Conservation (phyloP, 2,329 filamentous ascomycete genomes). For the Byssoonygena ceratinophila region DNA sequence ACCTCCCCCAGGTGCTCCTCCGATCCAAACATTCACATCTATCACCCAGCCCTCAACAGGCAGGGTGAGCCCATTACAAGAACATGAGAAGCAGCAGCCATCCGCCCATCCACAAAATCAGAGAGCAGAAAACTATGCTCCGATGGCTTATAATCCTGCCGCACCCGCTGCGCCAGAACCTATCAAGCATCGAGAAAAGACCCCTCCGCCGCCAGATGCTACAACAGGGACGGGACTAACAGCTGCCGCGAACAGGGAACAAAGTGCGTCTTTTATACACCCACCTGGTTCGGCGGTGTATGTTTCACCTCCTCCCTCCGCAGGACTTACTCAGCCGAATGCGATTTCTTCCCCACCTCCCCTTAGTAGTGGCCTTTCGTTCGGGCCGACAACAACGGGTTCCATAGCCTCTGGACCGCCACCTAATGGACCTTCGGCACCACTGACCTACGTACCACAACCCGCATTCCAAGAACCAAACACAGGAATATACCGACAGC, state of each 20-base stretch:
- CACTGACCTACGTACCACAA: slow-evolving; percentile 24
- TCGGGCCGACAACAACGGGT: slow-evolving; percentile 19
- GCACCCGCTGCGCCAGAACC: slow-evolving; percentile 56
- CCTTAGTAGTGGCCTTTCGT: slow-evolving; percentile 23
- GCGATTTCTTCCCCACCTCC: slow-evolving; percentile 12
- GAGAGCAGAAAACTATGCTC: slow-evolving; percentile 34
- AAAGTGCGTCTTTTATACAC: slow-evolving; percentile 25
- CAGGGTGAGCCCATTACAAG: slow-evolving; percentile 13
- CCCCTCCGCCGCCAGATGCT: slow-evolving; percentile 51
- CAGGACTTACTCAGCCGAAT: slow-evolving; percentile 23
- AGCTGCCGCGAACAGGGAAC: slow-evolving; percentile 33
- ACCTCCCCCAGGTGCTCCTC: slow-evolving; percentile 18
- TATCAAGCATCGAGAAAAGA: slow-evolving; percentile 55
- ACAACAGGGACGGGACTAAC: slow-evolving; percentile 38
- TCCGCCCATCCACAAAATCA: slow-evolving; percentile 18
- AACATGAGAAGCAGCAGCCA: not conserved
- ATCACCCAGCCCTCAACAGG: slow-evolving; percentile 19
- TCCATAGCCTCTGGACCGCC: slow-evolving; percentile 15
- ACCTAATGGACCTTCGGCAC: slow-evolving; percentile 15
- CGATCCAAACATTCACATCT: slow-evolving; percentile 19
- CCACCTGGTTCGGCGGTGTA: slow-evolving; percentile 22
- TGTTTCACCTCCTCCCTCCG: slow-evolving; percentile 30
- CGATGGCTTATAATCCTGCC: slow-evolving; percentile 55
- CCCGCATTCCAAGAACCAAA: slow-evolving; percentile 29
- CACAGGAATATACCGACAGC: slow-evolving; percentile 28